Base-by-base conservation (phyloP, 768 basidiomycete genomes). In the Hygrocybe coccinea region DNA sequence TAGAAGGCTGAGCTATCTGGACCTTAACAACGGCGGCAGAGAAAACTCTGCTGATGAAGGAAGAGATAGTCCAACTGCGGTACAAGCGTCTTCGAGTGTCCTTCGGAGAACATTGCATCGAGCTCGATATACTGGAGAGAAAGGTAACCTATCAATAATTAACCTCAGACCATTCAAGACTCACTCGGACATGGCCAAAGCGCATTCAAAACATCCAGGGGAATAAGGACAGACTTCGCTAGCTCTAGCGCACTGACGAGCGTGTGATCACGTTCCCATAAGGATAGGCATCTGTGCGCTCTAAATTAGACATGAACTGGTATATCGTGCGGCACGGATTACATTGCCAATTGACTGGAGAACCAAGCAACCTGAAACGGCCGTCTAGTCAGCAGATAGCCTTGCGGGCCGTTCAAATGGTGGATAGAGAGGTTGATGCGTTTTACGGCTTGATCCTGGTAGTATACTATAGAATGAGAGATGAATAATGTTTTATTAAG, bases 301-400 rank as follows among this genome's bases (percentile, higher is more conserved):
- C 34, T 19, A 39, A 50, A 52, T 54, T 24, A 59, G 50, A 25
- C 17, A 25, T 3, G 19, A 33, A 14, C n/a, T n/a, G n/a, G 33
- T 12, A 52, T 14, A 35, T 14, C 19, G 9, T 48, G 47, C 14
- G 43, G 22, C 38, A 24, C 22, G 7, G 69, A 82, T 38, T 62
- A 86, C 85, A 82, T 80, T 0, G 79, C 76, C 5, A 87, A 73
- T 60, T 86, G 86, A 57, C 80, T 84, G 33, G 80, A 73, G 59
- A 87, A 87, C 88, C 88, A 90, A 44, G 77, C 76, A 52, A 83
- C 79, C 60, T 85, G 81, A 67, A 81, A 89, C 0, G 88, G 88
- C 0, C 86, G 79, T 24, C 87, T 76, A 17, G 83, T 80, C 29
- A 90, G 72, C 61, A 82, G 70, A 56, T 85, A 74, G 0, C 77